Percentiles rank a stretch among this genome's conserved stretches.
Evolutionary conservation across 805 yeast genomes (phyloP).

Genomic region (Komagataella kurtzmanii): DNA sequence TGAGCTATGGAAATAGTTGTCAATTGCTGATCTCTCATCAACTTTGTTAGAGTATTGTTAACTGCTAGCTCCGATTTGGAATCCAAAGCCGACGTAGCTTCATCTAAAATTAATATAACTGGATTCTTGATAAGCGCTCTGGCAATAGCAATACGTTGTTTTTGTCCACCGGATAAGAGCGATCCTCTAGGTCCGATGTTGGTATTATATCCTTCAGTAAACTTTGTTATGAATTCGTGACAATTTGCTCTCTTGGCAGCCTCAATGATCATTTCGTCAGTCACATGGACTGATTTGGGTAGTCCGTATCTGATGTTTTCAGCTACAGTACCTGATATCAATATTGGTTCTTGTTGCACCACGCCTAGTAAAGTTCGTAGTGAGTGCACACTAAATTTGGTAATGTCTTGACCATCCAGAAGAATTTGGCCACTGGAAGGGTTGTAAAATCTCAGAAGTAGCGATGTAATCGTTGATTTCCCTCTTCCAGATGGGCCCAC

Average conservation of each 20-base stretch:
- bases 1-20: conserved; percentile 86
- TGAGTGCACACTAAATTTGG: conserved; percentile 60
- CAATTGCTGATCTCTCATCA: conserved; percentile 47
- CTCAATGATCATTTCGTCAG: conserved; percentile 43
- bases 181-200: conserved; percentile 74
- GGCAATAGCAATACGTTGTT: conserved; percentile 85
- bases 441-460: conserved; percentile 74
- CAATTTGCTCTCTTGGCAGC: conserved; percentile 73
- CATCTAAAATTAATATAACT: conserved; percentile 69
- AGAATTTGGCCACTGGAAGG: conserved; percentile 54
- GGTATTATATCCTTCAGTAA: conserved; percentile 77
- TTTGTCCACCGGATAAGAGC: conserved; percentile 79
- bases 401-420: conserved; percentile 56
- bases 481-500: conserved; percentile 97
- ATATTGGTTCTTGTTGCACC: conserved; percentile 85
- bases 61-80: conserved; percentile 79
- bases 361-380: conserved; percentile 68
- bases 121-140: conserved; percentile 69
- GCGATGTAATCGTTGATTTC: conserved; percentile 77
- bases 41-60: conserved; percentile 50
- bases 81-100: conserved; percentile 91
- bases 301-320: conserved; percentile 79
- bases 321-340: conserved; percentile 75
- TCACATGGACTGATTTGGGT: conserved; percentile 31
- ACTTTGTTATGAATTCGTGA: conserved; percentile 46